Percentiles rank a stretch among this genome's conserved stretches.
Evolutionary conservation across 768 basidiomycete species (phyloP).

Genomic region (Russula brevipes): DNA sequence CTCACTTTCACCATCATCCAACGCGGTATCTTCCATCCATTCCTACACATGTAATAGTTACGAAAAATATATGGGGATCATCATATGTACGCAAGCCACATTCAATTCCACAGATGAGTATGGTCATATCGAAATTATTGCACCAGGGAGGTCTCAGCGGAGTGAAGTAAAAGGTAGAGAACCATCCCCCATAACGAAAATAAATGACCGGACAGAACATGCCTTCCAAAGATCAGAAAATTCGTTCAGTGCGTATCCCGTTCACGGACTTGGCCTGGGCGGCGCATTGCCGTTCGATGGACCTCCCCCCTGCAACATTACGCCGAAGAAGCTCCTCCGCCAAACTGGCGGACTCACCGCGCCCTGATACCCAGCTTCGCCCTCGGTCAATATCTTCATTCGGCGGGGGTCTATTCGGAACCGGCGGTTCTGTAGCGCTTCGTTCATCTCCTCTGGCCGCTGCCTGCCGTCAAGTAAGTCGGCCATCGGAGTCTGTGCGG

Average conservation of each 20-base stretch:
- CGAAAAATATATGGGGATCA: too few relatives aligned
- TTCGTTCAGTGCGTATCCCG: not conserved
- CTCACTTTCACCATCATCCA: too few relatives aligned
- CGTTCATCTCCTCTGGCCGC: conserved; percentile 35
- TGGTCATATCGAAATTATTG: too few relatives aligned
- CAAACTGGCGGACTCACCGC: conserved; percentile 19
- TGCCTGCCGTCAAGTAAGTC: conserved; percentile 42
- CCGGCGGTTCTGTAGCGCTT: conserved; percentile 40
- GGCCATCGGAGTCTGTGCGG: conserved; percentile 46
- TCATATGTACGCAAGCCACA: too few relatives aligned
- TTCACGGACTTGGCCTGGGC: not conserved
- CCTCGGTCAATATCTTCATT: conserved; percentile 52
- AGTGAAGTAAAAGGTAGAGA: too few relatives aligned
- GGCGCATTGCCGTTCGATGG: not conserved
- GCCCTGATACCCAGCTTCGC: conserved; percentile 43
- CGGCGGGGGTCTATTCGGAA: conserved; percentile 48
- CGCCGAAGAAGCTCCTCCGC: not conserved
- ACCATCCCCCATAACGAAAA: too few relatives aligned
- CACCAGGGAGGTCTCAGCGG: too few relatives aligned
- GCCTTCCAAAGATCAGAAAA: too few relatives aligned
- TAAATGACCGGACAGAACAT: too few relatives aligned
- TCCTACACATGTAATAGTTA: too few relatives aligned
- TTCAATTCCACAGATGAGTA: too few relatives aligned
- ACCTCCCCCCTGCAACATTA: not conserved
- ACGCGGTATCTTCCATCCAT: too few relatives aligned